Conservation (phyloP, 2,329 filamentous ascomycete species). For the Didymella exigua region DNA sequence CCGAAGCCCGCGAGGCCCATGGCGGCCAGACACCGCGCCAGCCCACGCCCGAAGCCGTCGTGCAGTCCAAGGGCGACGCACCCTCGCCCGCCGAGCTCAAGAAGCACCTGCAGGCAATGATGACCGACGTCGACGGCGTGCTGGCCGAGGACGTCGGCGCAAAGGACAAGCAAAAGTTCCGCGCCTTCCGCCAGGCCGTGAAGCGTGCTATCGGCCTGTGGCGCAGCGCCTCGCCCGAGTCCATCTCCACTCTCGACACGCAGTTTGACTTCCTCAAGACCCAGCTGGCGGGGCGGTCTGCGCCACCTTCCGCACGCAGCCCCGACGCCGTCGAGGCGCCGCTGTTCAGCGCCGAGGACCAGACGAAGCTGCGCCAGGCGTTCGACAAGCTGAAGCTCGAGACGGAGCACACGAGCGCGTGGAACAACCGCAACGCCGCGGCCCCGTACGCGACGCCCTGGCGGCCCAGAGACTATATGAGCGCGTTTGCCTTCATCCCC, state of each 20-base stretch:
- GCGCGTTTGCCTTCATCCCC: conserved; percentile 91
- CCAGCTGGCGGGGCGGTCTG: conserved; percentile 26
- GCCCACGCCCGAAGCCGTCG: conserved; percentile 2
- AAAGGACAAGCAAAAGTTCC: conserved; percentile 76
- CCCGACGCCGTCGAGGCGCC: conserved; percentile 14
- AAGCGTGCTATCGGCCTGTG: conserved; percentile 67
- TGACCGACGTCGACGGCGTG: conserved; percentile 63
- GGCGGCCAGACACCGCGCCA: conserved; percentile 27
- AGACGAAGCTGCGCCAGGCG: conserved; percentile 60
- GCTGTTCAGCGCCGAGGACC: conserved; percentile 59
- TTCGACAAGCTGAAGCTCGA: conserved; percentile 71
- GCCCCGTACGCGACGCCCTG: conserved; percentile 90
- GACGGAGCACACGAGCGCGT: conserved; percentile 72
- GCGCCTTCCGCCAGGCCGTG: conserved; percentile 71
- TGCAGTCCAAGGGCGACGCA: conserved; percentile 27
- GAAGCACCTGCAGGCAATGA: conserved; percentile 42
- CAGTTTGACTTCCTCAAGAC: conserved; percentile 55
- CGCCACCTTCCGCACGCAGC: neutral
- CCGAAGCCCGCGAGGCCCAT: conserved; percentile 30
- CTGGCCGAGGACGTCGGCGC: conserved; percentile 65
- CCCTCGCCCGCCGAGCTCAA: conserved; percentile 41
- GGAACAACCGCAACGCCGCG: conserved; percentile 46
- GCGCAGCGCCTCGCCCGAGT: conserved; percentile 49
- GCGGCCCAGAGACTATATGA: conserved; percentile 84
- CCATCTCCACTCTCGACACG: conserved; percentile 51